These are phyloP conservation scores for Nitzschia palea DNA, from an alignment of 108 stramenopile genomes.

Conservation along the genomic window DNA sequence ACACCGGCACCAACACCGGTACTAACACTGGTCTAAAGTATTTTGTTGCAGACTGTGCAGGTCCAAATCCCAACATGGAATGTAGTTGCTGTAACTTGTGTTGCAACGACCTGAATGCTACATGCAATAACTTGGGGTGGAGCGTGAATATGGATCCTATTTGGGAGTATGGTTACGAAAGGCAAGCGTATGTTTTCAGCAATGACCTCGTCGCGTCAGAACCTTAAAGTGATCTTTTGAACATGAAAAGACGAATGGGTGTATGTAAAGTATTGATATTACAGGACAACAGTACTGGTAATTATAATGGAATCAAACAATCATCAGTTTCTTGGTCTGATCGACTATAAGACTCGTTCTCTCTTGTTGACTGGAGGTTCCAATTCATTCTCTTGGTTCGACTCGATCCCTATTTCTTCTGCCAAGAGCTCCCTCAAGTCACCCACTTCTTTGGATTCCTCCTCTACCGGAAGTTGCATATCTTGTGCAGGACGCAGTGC, in stretches of 20 bases:
- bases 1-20: background rate
- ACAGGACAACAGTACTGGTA: no score
- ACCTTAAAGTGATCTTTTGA: background rate
- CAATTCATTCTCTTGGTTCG: background rate
- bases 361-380: background rate
- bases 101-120: constrained; percentile 24
- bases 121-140: constrained; percentile 32
- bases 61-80: constrained; percentile 8
- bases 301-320: no score
- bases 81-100: constrained; percentile 31
- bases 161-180: constrained; percentile 32
- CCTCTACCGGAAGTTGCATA: constrained; percentile 11
- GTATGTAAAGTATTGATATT: no score
- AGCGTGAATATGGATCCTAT: constrained; percentile 33
- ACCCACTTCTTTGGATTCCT: constrained; percentile 13
- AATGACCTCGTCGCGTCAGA: constrained; percentile 3
- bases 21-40: background rate
- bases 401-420: background rate
- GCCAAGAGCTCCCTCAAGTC: constrained; percentile 6
- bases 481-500: constrained; percentile 13
- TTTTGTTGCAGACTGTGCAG: constrained; percentile 24
- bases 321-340: no score
- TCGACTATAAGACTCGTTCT: no score
- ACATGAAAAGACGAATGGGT: background rate
- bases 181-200: constrained; percentile 18